These are phyloP conservation scores for Sordaria brevicollis DNA, from an alignment of 495 filamentous ascomycete species.

Conservation along the genomic window DNA sequence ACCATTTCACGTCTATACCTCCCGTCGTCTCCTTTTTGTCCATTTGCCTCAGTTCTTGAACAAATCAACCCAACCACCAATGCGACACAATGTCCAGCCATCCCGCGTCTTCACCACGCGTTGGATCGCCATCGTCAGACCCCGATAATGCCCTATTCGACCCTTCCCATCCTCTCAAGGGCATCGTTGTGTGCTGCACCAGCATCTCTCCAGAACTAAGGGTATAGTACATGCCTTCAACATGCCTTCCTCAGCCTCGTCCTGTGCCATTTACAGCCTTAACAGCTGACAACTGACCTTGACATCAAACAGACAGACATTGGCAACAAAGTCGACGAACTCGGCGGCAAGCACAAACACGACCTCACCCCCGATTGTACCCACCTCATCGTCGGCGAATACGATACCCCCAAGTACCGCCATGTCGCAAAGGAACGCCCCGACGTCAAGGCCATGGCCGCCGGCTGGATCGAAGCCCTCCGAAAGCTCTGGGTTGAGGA, in stretches of 20 bases:
- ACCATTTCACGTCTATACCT: neutral
- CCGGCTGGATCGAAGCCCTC: conserved; percentile 77
- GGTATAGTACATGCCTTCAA: no score
- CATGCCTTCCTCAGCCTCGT: conserved; percentile 16
- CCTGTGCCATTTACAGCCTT: conserved; percentile 2
- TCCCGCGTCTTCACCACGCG: neutral
- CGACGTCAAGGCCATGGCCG: conserved; percentile 70
- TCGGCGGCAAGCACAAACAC: conserved; percentile 77
- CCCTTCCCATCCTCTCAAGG: conserved; percentile 56
- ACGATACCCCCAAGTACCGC: conserved; percentile 83
- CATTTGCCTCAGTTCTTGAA: neutral
- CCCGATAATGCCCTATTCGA: conserved; percentile 19
- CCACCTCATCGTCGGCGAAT: conserved; percentile 83
- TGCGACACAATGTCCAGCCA: neutral
- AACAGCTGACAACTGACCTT: conserved; percentile 1
- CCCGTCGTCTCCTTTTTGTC: no score
- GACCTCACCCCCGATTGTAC: conserved; percentile 96
- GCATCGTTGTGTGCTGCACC: conserved; percentile 86
- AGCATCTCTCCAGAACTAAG: conserved; percentile 71
- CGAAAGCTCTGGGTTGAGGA: conserved; percentile 73
- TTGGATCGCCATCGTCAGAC: neutral
- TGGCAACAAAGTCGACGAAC: conserved; percentile 56
- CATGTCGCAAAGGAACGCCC: conserved; percentile 84
- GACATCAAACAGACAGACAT: conserved; percentile 52
- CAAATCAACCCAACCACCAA: neutral